Conservation (phyloP, 306 rosid genomes). For the Lablab purpureus region DNA sequence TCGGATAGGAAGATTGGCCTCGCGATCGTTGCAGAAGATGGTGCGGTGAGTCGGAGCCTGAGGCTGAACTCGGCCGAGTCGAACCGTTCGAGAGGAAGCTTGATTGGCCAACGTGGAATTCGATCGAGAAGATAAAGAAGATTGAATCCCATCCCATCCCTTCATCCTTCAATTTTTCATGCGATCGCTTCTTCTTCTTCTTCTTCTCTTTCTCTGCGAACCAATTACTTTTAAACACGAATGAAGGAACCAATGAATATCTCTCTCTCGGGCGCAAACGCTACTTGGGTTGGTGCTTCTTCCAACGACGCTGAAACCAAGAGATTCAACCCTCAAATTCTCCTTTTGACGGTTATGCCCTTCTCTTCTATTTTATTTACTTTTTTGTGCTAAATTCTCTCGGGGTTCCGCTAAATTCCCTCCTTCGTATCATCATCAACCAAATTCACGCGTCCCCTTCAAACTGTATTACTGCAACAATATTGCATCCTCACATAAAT, state of each 20-base stretch:
- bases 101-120: slow-evolving; percentile 53
- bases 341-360: slow-evolving; percentile 37
- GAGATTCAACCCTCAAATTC: slow-evolving; percentile 43
- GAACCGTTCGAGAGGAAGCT: slow-evolving; percentile 61
- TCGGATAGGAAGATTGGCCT: slow-evolving; percentile 68
- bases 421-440: neutral
- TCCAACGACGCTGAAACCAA: slow-evolving; percentile 43
- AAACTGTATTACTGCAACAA: neutral
- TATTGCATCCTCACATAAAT: neutral
- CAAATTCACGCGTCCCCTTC: neutral
- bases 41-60: slow-evolving; percentile 93
- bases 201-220: neutral
- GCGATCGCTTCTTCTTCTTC: slow-evolving; percentile 40
- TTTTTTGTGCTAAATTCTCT: slow-evolving; percentile 25
- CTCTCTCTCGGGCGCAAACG: slow-evolving; percentile 34
- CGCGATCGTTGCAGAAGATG: slow-evolving; percentile 89
- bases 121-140: slow-evolving; percentile 60
- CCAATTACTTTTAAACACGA: neutral
- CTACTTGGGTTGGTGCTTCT: slow-evolving; percentile 36
- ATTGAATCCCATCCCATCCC: slow-evolving; percentile 71
- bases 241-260: neutral
- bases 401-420: slow-evolving; percentile 19
- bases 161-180: slow-evolving; percentile 62
- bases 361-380: neutral
- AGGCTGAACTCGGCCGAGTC: slow-evolving; percentile 94